phyloP scores from a whole-genome alignment of 805 yeast species.

The Hanseniaspora lachancei region DNA sequence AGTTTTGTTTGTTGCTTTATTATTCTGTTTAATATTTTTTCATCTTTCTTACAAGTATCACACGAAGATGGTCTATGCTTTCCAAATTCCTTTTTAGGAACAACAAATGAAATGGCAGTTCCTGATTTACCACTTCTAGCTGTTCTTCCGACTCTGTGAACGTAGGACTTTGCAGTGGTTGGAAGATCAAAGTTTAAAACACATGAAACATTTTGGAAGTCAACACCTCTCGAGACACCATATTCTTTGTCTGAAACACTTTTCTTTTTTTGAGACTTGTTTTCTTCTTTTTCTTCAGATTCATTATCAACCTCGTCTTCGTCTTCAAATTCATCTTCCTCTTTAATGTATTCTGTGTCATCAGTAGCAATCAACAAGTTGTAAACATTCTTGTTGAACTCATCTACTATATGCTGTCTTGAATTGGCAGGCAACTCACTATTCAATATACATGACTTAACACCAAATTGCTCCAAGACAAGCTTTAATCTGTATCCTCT shows the following conservation, averaged over 20 bases:
- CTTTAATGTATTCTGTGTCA: conserved; percentile 52
- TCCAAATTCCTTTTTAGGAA: conserved; percentile 70
- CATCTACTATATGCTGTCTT: conserved; percentile 87
- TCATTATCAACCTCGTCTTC: conserved; percentile 14
- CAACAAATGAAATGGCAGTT: conserved; percentile 84
- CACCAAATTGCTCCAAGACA: conserved; percentile 89
- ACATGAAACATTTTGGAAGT: conserved; percentile 90
- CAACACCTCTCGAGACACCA: conserved; percentile 94
- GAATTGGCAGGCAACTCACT: conserved; percentile 89
- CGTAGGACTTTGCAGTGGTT: conserved; percentile 71
- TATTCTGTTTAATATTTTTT: conserved; percentile 66
- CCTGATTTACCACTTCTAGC: conserved; percentile 96
- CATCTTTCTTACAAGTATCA: conserved; percentile 65
- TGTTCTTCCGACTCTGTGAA: conserved; percentile 91
- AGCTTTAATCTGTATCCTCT: conserved; percentile 86
- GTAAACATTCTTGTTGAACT: conserved; percentile 81
- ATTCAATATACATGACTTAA: conserved; percentile 74
- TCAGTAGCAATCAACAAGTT: conserved; percentile 87
- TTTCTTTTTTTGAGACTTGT: conserved; percentile 20
- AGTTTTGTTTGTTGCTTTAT: conserved; percentile 59
- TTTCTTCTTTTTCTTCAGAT: conserved; percentile 15
- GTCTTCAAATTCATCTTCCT: conserved; percentile 31
- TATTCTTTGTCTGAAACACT: conserved; percentile 55
- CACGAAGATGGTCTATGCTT: conserved; percentile 73
- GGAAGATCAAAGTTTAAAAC: conserved; percentile 93